Base-by-base conservation (phyloP, 805 yeast species). In the Teunomyces pallodes region DNA sequence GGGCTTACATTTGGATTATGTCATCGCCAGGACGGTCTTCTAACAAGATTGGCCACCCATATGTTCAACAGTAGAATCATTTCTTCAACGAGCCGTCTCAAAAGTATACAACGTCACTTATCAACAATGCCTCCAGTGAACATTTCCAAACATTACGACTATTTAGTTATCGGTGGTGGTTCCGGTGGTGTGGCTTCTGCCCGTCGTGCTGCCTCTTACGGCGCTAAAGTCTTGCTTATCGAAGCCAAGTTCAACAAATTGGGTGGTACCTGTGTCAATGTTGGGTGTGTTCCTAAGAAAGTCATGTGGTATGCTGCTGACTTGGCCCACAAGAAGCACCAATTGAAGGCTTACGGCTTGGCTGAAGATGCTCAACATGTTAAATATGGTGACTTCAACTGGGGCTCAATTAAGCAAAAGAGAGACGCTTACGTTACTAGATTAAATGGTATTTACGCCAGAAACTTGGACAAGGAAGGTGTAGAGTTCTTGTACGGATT, bases 181-280 rank as follows among this genome's bases (percentile, higher is more conserved):
- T 90, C 97, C 32, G 99, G 98, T 42, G 99, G 99, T 57, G 97
- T 94, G 40, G 97, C 99, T n/a, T 84, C 95, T 16, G 95, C 97
- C 12, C 84, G 99, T 69, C 83, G 98, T 60, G 98, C 99, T 9
- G 97, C 98, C 32, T 79, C 82, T 29, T 82, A 91, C 58, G 99
- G 99, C 24, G 96, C 95, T 24, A 89, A 90, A 57, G 85, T 94
- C 1, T 74, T 91, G 46, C 62, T 94, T 16, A 77, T 94, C 46
- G 99, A 94, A 69, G 82, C 88, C 36, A 81, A 82, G 46, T 84
- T 76, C 54, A 56, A 68, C 45, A 69, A 67, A 58, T 79, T 94
- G 70, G 99, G 99, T 50, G 99, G 99, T 27, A 94, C 99, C 36
- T 94, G 99, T 79, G 99, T 94, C 53, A 94, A 94, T 66, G 98